phyloP scores from a whole-genome alignment of 1,284 basidiomycete species.

The Phellinidium pouzarii region DNA sequence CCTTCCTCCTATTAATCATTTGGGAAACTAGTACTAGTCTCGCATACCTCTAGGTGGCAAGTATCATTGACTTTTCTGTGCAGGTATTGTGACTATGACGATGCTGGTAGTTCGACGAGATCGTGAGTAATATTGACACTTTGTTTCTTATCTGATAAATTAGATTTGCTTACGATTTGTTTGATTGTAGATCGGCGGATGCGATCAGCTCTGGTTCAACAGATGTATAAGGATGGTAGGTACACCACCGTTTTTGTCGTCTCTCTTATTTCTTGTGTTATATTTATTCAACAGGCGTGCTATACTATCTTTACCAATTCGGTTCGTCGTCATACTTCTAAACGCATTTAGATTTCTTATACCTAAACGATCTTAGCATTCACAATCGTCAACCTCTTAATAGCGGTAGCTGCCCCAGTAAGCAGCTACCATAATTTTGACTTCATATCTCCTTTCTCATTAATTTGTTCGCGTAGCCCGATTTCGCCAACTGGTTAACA shows the following conservation, averaged over 20 bases:
- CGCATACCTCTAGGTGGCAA: background rate
- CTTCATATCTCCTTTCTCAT: conserved; percentile 14
- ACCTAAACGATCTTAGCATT: conserved; percentile 25
- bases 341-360: background rate
- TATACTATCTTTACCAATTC: conserved; percentile 38
- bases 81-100: conserved; percentile 35
- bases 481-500: conserved; percentile 34
- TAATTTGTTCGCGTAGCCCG: background rate
- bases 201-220: conserved; percentile 31
- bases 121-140: conserved; percentile 25
- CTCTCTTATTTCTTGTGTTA: background rate
- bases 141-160: background rate
- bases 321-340: conserved; percentile 23
- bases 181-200: conserved; percentile 29
- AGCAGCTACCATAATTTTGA: conserved; percentile 11
- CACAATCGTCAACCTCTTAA: conserved; percentile 35
- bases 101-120: conserved; percentile 32
- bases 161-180: background rate
- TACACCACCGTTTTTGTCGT: background rate
- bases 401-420: conserved; percentile 34
- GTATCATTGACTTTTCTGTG: background rate
- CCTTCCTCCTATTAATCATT: conserved; percentile 34
- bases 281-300: conserved; percentile 25
- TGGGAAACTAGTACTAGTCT: conserved; percentile 34
- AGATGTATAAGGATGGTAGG: conserved; percentile 37